A percentile compares a stretch with the other conserved stretches of the same genome.
Conservation (phyloP, 306 rosid species). For the Phaseolus lunatus region DNA sequence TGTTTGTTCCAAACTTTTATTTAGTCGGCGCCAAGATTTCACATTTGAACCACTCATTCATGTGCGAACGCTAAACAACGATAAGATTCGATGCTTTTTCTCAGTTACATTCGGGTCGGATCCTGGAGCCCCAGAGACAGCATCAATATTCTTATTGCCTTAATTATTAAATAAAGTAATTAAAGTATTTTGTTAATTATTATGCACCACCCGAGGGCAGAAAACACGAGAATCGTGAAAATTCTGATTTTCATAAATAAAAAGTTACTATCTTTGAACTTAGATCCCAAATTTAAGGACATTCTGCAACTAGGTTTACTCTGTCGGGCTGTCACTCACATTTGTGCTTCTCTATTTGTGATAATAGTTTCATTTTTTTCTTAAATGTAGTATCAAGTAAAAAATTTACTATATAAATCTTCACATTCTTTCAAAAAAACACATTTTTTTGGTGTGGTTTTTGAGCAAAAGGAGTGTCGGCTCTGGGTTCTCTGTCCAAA, state of each 20-base stretch:
- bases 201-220: too few relatives aligned
- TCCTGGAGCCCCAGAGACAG: not conserved
- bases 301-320: not conserved
- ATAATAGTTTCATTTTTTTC: not conserved
- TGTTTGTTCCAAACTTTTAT: not conserved
- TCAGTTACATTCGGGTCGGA: constrained; percentile 24
- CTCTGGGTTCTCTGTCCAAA: constrained; percentile 48
- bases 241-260: too few relatives aligned
- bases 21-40: constrained; percentile 43
- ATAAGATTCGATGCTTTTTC: constrained; percentile 29
- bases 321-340: not conserved
- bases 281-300: not conserved
- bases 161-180: too few relatives aligned
- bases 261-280: not conserved
- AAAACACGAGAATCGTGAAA: too few relatives aligned
- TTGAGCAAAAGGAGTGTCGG: constrained; percentile 61
- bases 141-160: not conserved
- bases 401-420: not conserved
- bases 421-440: not conserved
- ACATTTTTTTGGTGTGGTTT: constrained; percentile 11
- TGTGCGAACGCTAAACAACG: constrained; percentile 32
- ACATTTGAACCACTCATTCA: constrained; percentile 33
- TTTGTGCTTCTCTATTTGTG: not conserved
- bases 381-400: not conserved
- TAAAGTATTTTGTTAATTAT: too few relatives aligned